Percentiles rank a stretch among this genome's conserved stretches.
Evolutionary conservation across 2,329 filamentous ascomycete genomes (phyloP).

Genomic region (Claviceps africana): DNA sequence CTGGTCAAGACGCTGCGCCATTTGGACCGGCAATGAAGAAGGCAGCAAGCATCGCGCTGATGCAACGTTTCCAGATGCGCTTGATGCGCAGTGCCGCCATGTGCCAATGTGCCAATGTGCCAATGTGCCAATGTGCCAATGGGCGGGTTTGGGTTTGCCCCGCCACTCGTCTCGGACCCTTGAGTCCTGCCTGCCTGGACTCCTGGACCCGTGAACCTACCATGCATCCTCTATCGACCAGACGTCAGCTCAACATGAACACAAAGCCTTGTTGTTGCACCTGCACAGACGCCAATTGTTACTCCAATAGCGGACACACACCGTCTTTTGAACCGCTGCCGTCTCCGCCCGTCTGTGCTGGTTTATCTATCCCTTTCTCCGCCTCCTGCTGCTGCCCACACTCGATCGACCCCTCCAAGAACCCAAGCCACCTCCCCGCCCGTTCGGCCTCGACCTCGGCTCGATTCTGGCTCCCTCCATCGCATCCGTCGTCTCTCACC

Average conservation of each 20-base stretch:
- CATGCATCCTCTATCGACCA: neutral
- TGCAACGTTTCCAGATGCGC: no score
- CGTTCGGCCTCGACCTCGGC: no score
- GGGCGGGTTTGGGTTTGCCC: neutral
- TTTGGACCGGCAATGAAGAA: no score
- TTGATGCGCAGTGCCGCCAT: no score
- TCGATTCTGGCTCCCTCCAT: neutral
- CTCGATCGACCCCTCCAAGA: neutral
- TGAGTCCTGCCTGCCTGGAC: neutral
- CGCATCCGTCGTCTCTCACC: neutral
- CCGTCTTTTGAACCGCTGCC: neutral
- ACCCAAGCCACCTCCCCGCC: neutral
- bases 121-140: neutral
- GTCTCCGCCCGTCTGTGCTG: neutral
- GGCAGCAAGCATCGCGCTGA: no score
- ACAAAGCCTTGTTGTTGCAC: neutral
- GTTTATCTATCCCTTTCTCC: neutral
- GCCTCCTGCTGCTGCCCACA: neutral
- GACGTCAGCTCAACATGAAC: neutral
- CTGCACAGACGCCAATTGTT: neutral
- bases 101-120: no score
- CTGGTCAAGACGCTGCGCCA: no score
- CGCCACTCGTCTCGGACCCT: neutral
- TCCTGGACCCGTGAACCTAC: neutral
- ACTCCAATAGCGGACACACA: no score